Evolutionary conservation across 768 basidiomycete genomes (phyloP).

Genomic region (Multifurca ochricompacta): DNA sequence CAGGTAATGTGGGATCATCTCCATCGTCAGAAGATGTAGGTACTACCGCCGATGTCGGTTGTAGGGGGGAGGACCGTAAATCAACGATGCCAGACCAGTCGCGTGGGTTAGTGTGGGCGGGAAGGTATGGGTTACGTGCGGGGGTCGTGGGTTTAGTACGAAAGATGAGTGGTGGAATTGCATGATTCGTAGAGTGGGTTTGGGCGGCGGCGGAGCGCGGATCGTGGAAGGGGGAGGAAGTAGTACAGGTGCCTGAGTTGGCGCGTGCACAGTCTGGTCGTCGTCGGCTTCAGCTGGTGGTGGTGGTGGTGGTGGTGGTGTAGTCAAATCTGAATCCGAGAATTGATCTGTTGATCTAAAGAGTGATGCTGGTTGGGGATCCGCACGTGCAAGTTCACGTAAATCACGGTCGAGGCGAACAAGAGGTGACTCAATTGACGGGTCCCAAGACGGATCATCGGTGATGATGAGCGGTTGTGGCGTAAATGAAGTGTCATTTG

Average conservation of each 20-base stretch:
- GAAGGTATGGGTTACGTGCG: slow-evolving; percentile 52
- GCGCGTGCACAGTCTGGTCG: neutral
- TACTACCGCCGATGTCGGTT: slow-evolving; percentile 36
- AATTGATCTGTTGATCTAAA: slow-evolving; percentile 23
- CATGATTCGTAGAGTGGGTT: slow-evolving; percentile 19
- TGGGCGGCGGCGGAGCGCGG: neutral
- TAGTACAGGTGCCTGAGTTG: neutral
- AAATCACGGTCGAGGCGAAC: slow-evolving; percentile 58
- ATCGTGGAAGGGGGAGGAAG: neutral
- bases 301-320: too few relatives aligned
- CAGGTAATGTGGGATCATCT: slow-evolving; percentile 41
- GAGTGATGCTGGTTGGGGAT: slow-evolving; percentile 24
- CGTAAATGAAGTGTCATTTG: slow-evolving; percentile 1
- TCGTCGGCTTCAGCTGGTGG: neutral
- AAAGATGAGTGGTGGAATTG: slow-evolving; percentile 45
- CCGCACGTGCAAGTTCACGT: slow-evolving; percentile 44
- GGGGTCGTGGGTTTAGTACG: slow-evolving; percentile 51
- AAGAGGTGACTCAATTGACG: slow-evolving; percentile 67
- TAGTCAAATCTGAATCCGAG: slow-evolving; percentile 14
- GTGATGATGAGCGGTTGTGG: neutral
- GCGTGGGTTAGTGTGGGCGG: slow-evolving; percentile 39
- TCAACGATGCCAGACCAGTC: slow-evolving; percentile 74
- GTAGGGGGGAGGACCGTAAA: slow-evolving; percentile 42
- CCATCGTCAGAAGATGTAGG: slow-evolving; percentile 36
- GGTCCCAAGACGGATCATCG: slow-evolving; percentile 55